These are phyloP conservation scores for Cruciata laevipes DNA, from an alignment of 257 asterid species.

Conservation along the genomic window DNA sequence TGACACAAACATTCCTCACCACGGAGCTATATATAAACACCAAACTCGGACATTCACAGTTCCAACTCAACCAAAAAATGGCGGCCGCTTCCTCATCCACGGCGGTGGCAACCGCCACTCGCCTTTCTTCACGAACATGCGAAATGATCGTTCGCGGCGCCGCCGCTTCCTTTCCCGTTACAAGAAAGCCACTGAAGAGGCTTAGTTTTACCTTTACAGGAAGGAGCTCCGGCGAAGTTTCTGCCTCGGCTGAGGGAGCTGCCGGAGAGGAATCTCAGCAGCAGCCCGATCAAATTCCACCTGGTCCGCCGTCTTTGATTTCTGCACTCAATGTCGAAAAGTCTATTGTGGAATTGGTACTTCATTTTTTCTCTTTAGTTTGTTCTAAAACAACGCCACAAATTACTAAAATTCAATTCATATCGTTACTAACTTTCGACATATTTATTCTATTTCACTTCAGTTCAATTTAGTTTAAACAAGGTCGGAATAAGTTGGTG, in stretches of 20 bases:
- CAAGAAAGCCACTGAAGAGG: slow-evolving; percentile 13
- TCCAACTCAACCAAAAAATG: slow-evolving; percentile 15
- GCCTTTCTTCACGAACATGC: slow-evolving; percentile 11
- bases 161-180: not conserved
- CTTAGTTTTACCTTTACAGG: not conserved
- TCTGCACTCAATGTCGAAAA: slow-evolving; percentile 73
- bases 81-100: slow-evolving; percentile 41
- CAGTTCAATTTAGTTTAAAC: not conserved
- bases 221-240: slow-evolving; percentile 27
- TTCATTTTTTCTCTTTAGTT: too few relatives aligned
- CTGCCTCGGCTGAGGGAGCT: not conserved
- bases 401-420: too few relatives aligned
- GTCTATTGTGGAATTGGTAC: slow-evolving; percentile 70
- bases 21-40: slow-evolving; percentile 3
- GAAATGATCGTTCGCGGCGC: not conserved
- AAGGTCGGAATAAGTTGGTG: not conserved
- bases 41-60: not conserved
- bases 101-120: slow-evolving; percentile 21
- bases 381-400: too few relatives aligned
- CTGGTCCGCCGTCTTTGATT: slow-evolving; percentile 54
- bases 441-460: too few relatives aligned
- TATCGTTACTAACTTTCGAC: too few relatives aligned
- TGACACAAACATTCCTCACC: not conserved
- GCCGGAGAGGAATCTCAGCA: not conserved
- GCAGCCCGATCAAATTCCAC: slow-evolving; percentile 29